Conservation (phyloP, 805 yeast species). For the Debaryomyces maramus region DNA sequence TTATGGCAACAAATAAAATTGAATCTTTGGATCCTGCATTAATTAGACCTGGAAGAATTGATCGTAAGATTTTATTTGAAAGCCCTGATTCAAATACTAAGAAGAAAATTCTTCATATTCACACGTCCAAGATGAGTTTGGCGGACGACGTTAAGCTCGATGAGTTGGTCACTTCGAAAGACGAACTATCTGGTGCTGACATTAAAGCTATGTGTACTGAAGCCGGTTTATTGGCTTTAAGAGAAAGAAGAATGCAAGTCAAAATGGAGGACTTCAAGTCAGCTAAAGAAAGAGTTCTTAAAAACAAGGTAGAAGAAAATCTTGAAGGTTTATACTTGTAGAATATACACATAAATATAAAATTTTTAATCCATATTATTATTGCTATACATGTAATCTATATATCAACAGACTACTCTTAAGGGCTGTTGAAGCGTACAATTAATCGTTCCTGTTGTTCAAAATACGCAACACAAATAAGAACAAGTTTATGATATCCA, state of each 20-base stretch:
- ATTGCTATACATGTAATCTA: background rate
- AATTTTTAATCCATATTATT: slow-evolving; percentile 1
- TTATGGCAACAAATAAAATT: slow-evolving; percentile 96
- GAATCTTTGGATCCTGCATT: slow-evolving; percentile 94
- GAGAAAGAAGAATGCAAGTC: slow-evolving; percentile 98
- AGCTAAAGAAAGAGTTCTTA: slow-evolving; percentile 93
- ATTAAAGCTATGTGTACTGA: slow-evolving; percentile 97
- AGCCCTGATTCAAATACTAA: slow-evolving; percentile 92
- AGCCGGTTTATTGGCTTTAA: slow-evolving; percentile 91
- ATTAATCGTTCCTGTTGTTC: slow-evolving; percentile 23
- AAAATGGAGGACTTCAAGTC: slow-evolving; percentile 89
- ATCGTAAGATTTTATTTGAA: slow-evolving; percentile 92
- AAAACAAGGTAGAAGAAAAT: slow-evolving; percentile 95
- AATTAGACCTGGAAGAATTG: slow-evolving; percentile 96
- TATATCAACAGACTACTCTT: too few relatives aligned
- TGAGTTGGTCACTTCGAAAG: slow-evolving; percentile 85
- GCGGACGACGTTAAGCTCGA: slow-evolving; percentile 86
- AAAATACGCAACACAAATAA: slow-evolving; percentile 70
- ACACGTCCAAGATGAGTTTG: slow-evolving; percentile 89
- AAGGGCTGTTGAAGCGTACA: too few relatives aligned
- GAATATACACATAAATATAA: slow-evolving; percentile 1
- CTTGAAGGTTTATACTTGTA: slow-evolving; percentile 88
- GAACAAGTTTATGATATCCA: slow-evolving; percentile 82
- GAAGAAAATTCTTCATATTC: slow-evolving; percentile 88
- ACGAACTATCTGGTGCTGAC: slow-evolving; percentile 95